These are phyloP conservation scores for Globisporangium barbulae DNA, from an alignment of 352 stramenopile genomes.

Conservation along the genomic window DNA sequence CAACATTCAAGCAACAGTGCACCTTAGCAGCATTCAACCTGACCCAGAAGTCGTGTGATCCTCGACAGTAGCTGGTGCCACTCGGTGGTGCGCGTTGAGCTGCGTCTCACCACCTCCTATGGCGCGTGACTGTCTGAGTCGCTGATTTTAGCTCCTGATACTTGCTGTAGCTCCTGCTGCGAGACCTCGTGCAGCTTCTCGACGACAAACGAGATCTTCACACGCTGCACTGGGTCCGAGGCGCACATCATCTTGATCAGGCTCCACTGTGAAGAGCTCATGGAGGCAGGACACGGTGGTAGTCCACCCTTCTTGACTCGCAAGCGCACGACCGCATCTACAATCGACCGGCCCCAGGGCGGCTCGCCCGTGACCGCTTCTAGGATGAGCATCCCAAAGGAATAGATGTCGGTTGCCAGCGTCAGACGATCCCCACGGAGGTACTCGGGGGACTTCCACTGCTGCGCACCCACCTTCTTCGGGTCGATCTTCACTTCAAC, in stretches of 20 bases:
- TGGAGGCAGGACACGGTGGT: background rate
- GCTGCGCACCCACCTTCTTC: background rate
- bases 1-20: no score
- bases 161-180: background rate
- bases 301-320: constrained; percentile 8
- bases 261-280: constrained; percentile 12
- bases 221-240: constrained; percentile 1
- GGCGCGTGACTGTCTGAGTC: background rate
- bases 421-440: background rate
- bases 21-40: no score
- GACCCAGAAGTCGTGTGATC: no score
- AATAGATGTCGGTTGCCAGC: constrained; percentile 22
- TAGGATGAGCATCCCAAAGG: constrained; percentile 24
- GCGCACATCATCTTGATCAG: constrained; percentile 20
- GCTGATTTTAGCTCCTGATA: background rate
- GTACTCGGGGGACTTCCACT: constrained; percentile 19
- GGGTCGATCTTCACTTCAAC: constrained; percentile 1
- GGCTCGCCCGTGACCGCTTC: constrained; percentile 15
- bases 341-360: constrained; percentile 6
- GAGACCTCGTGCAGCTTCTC: constrained; percentile 8
- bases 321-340: constrained; percentile 4
- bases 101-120: background rate
- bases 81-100: no score
- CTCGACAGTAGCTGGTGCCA: no score
- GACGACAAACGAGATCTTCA: constrained; percentile 9